These are phyloP conservation scores for Xanthoconium separans DNA, from an alignment of 1,284 basidiomycete species.

Conservation along the genomic window DNA sequence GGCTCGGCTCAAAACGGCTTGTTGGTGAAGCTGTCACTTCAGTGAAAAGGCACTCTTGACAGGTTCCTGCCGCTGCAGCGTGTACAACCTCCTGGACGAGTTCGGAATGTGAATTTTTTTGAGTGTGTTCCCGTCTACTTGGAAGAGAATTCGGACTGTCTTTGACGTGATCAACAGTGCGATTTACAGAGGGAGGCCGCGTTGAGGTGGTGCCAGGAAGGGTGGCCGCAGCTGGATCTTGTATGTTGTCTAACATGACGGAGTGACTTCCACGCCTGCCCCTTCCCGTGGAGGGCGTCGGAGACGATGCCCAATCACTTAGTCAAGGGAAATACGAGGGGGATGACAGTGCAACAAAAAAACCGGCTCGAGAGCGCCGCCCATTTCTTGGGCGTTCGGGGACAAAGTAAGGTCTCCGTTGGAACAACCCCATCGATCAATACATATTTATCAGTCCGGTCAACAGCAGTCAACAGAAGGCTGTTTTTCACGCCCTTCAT, in stretches of 20 bases:
- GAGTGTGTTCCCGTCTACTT: neutral
- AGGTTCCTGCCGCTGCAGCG: constrained; percentile 4
- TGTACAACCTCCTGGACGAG: constrained; percentile 15
- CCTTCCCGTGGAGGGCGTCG: neutral
- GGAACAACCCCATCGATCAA: constrained; percentile 12
- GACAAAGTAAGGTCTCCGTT: neutral
- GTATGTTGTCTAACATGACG: constrained; percentile 6
- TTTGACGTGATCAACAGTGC: constrained; percentile 17
- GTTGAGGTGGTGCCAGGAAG: constrained; percentile 12
- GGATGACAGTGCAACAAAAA: neutral
- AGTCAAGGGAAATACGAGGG: neutral
- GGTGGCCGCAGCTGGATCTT: constrained; percentile 1
- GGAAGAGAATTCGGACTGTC: constrained; percentile 7
- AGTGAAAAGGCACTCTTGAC: neutral
- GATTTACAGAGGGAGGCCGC: constrained; percentile 15
- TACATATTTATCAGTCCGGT: constrained; percentile 19
- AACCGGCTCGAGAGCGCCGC: neutral
- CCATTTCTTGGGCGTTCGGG: neutral
- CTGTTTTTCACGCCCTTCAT: constrained; percentile 14
- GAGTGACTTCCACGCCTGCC: neutral
- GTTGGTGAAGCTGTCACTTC: neutral
- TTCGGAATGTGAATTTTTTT: constrained; percentile 18
- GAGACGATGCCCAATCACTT: neutral
- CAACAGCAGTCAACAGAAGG: constrained; percentile 22
- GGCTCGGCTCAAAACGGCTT: neutral